These are phyloP conservation scores for Lenzites betulinus DNA, from an alignment of 768 basidiomycete genomes.

Conservation along the genomic window DNA sequence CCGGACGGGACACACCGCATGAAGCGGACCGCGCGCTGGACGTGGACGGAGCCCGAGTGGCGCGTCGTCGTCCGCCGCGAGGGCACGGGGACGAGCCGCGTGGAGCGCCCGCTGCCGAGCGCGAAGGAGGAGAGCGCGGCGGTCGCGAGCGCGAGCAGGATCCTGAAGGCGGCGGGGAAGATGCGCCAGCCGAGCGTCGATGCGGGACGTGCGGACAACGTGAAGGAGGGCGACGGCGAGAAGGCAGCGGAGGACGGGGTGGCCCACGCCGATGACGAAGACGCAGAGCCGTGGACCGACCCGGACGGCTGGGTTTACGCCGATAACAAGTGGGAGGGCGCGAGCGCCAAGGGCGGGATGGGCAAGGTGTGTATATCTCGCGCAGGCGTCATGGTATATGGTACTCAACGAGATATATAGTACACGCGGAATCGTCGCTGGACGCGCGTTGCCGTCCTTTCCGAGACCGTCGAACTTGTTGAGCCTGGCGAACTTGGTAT, in stretches of 20 bases:
- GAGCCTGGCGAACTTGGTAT: constrained; percentile 34
- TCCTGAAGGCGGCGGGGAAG: constrained; percentile 56
- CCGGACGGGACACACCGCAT: constrained; percentile 40
- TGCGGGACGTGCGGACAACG: constrained; percentile 7
- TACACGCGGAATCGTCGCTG: constrained; percentile 86
- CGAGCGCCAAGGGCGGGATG: constrained; percentile 75
- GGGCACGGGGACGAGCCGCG: constrained; percentile 52
- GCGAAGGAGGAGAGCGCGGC: constrained; percentile 46
- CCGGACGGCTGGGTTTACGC: constrained; percentile 91
- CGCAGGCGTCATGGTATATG: not conserved
- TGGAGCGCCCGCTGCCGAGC: constrained; percentile 63
- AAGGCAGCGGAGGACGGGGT: constrained; percentile 20
- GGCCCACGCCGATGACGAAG: constrained; percentile 35
- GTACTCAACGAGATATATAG: constrained; percentile 36
- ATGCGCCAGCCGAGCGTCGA: constrained; percentile 43
- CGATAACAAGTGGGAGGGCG: constrained; percentile 93
- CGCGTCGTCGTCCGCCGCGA: constrained; percentile 63
- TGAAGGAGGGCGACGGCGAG: constrained; percentile 8
- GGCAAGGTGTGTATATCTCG: constrained; percentile 59
- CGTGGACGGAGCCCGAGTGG: constrained; percentile 94
- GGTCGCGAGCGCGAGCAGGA: constrained; percentile 29
- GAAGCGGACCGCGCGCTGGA: constrained; percentile 80
- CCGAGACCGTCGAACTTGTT: constrained; percentile 67
- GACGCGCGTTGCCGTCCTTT: constrained; percentile 81
- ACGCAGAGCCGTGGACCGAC: constrained; percentile 69